phyloP scores from a whole-genome alignment of 805 yeast species.

The Maudiozyma turicensis region DNA sequence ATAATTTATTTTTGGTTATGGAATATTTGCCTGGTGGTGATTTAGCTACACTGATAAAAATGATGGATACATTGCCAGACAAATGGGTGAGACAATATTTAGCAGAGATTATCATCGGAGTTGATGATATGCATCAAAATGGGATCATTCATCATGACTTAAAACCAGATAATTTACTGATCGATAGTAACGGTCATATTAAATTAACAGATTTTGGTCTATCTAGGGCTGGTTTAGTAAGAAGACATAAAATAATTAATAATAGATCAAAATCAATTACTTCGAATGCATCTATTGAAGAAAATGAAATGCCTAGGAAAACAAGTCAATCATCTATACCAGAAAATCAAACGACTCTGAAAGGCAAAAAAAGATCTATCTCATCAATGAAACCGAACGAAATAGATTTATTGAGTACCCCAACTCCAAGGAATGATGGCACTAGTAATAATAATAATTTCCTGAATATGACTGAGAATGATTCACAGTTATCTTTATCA shows the following conservation, averaged over 20 bases:
- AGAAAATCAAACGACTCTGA: not conserved
- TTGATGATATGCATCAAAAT: constrained; percentile 74
- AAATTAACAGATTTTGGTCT: constrained; percentile 94
- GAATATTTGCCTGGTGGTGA: constrained; percentile 96
- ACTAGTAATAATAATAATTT: not conserved
- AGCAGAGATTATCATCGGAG: constrained; percentile 86
- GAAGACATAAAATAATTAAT: constrained; percentile 48
- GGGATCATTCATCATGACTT: constrained; percentile 93
- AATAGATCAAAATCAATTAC: constrained; percentile 6
- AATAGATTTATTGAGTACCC: not conserved
- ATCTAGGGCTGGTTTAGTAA: constrained; percentile 78
- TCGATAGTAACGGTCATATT: constrained; percentile 79
- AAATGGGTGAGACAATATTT: constrained; percentile 80
- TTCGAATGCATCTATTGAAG: not conserved
- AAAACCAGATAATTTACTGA: constrained; percentile 87
- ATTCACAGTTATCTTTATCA: constrained; percentile 25
- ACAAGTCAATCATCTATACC: constrained; percentile 3
- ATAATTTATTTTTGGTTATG: constrained; percentile 86
- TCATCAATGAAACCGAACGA: not conserved
- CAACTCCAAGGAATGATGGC: constrained; percentile 1
- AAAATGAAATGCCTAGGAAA: not conserved
- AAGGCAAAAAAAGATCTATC: not conserved
- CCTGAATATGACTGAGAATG: constrained; percentile 18
- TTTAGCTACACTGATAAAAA: constrained; percentile 73
- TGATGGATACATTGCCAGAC: constrained; percentile 74